Conservation (phyloP, 2,329 filamentous ascomycete species). For the Pseudogymnoascus sp. region DNA sequence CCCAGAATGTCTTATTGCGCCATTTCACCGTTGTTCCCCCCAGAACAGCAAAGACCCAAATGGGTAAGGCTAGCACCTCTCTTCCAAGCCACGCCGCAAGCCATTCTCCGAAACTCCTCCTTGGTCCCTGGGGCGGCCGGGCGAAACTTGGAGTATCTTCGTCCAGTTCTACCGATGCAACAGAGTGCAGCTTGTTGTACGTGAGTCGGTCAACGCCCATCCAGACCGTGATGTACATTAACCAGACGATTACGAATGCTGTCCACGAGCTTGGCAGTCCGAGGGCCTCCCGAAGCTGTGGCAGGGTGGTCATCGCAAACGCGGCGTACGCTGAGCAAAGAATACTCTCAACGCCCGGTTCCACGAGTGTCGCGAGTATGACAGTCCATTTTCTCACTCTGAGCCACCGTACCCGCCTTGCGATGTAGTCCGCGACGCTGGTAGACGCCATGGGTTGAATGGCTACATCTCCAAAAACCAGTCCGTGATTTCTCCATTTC, state of each 20-base stretch:
- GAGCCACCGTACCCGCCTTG: slow-evolving; percentile 79
- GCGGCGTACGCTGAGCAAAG: slow-evolving; percentile 74
- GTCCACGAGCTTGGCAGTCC: slow-evolving; percentile 57
- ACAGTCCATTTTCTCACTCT: slow-evolving; percentile 94
- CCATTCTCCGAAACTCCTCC: slow-evolving; percentile 60
- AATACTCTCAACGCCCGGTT: slow-evolving; percentile 84
- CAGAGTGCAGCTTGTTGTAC: slow-evolving; percentile 67
- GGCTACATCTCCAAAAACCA: slow-evolving; percentile 77
- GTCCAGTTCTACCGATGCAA: slow-evolving; percentile 61
- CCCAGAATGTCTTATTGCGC: slow-evolving; percentile 75
- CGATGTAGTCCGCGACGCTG: slow-evolving; percentile 67
- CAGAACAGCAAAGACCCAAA: slow-evolving; percentile 85
- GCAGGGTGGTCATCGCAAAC: slow-evolving; percentile 67
- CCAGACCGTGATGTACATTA: slow-evolving; percentile 59
- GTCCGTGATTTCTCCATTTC: slow-evolving; percentile 57
- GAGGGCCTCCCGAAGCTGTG: slow-evolving; percentile 47
- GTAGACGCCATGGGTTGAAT: slow-evolving; percentile 84
- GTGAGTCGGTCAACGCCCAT: slow-evolving; percentile 64
- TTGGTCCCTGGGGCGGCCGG: slow-evolving; percentile 47
- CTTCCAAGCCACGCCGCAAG: slow-evolving; percentile 74
- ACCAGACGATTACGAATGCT: slow-evolving; percentile 58
- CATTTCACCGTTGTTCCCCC: slow-evolving; percentile 83
- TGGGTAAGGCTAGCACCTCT: slow-evolving; percentile 72
- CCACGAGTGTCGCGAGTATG: slow-evolving; percentile 76
- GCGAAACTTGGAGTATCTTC: slow-evolving; percentile 69